Percentiles rank a stretch among this genome's conserved stretches.
Evolutionary conservation across 345 rosid species (phyloP).

Genomic region (Pistacia integerrima): DNA sequence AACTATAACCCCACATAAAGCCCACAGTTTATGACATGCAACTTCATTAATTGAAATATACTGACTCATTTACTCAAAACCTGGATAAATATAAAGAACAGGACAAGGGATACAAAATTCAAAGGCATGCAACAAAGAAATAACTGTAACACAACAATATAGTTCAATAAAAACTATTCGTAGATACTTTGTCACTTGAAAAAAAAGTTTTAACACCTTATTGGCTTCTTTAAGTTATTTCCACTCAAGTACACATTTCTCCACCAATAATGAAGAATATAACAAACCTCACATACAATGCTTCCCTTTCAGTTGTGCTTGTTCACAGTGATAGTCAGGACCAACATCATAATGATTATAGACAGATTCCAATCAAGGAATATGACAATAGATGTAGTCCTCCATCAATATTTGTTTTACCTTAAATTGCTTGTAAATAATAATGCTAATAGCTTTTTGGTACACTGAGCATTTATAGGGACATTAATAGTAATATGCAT

Average conservation of each 20-base stretch:
- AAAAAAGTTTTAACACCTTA: background rate
- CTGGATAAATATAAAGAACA: background rate
- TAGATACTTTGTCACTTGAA: background rate
- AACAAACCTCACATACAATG: background rate
- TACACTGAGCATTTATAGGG: background rate
- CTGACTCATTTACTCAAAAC: too few species aligned
- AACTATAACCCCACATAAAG: background rate
- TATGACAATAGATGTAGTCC: background rate
- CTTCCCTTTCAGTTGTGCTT: background rate
- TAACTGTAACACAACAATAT: background rate
- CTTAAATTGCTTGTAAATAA: background rate
- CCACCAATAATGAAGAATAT: background rate
- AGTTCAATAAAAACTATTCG: background rate
- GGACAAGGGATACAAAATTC: background rate
- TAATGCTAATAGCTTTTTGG: background rate
- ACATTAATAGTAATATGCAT: background rate
- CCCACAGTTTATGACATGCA: background rate
- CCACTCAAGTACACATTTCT: constrained; percentile 7
- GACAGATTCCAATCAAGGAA: background rate
- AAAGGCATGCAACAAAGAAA: background rate
- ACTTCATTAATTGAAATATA: background rate
- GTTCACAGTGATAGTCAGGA: background rate
- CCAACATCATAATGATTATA: background rate
- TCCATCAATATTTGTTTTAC: background rate
- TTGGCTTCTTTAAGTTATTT: background rate